A percentile compares a stretch with the other conserved stretches of the same genome.
These are phyloP conservation scores for Yarrowia keelungensis DNA, from an alignment of 805 yeast species.

Conservation along the genomic window DNA sequence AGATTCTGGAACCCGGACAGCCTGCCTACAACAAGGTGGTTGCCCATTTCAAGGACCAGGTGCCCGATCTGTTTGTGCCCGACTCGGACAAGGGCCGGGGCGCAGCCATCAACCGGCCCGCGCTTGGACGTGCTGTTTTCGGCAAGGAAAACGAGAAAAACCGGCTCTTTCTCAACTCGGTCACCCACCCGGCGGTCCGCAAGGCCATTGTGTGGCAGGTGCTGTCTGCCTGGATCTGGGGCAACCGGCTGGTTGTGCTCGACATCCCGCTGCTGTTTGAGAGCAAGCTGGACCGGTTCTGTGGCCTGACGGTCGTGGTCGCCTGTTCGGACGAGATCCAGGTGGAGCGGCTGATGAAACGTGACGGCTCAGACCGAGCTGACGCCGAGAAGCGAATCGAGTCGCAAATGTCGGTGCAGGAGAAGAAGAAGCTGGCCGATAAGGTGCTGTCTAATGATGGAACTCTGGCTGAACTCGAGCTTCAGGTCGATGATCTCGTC, in stretches of 20 bases:
- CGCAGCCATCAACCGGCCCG: constrained; percentile 66
- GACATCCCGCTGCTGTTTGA: constrained; percentile 95
- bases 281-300: constrained; percentile 68
- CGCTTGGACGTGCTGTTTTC: constrained; percentile 80
- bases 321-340: constrained; percentile 66
- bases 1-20: constrained; percentile 82
- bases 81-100: constrained; percentile 51
- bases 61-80: constrained; percentile 56
- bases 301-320: constrained; percentile 76
- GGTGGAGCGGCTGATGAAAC: constrained; percentile 61
- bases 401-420: constrained; percentile 74
- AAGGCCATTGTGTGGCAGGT: constrained; percentile 67
- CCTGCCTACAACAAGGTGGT: constrained; percentile 73
- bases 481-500: constrained; percentile 55
- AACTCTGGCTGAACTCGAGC: constrained; percentile 54
- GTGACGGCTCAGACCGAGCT: constrained; percentile 70
- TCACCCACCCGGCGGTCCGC: constrained; percentile 89
- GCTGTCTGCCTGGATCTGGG: constrained; percentile 61
- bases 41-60: constrained; percentile 60
- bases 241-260: constrained; percentile 68
- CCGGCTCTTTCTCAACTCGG: constrained; percentile 65
- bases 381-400: constrained; percentile 77
- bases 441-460: constrained; percentile 68
- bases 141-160: constrained; percentile 59
- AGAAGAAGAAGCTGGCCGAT: constrained; percentile 67